Evolutionary conservation across 2,329 filamentous ascomycete species (phyloP).

Genomic region (Clonostachys byssicola): DNA sequence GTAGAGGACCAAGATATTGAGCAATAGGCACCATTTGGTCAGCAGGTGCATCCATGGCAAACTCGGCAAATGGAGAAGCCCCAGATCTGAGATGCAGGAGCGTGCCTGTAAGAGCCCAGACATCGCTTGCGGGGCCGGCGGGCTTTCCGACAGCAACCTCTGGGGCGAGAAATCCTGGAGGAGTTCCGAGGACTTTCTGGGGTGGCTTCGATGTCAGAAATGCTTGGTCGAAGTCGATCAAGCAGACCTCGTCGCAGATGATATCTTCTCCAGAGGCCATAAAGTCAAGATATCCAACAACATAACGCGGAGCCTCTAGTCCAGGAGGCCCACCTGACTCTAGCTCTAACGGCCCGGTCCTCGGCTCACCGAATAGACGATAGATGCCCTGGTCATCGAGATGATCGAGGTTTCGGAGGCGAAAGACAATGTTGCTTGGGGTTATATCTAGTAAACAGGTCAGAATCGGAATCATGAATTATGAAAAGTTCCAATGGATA

Average conservation of each 20-base stretch:
- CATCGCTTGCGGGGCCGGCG: slow-evolving; percentile 4
- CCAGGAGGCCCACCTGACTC: neutral
- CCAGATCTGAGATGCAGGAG: slow-evolving; percentile 5
- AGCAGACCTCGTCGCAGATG: neutral
- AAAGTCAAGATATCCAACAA: neutral
- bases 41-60: slow-evolving; percentile 2
- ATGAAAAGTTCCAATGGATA: neutral
- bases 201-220: neutral
- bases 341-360: neutral
- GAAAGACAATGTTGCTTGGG: neutral
- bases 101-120: slow-evolving; percentile 6
- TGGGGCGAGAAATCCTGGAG: neutral
- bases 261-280: neutral
- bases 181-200: neutral
- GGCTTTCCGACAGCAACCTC: neutral
- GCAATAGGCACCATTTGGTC: slow-evolving; percentile 2
- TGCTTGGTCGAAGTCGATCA: neutral
- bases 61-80: slow-evolving; percentile 1
- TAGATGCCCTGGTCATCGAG: neutral
- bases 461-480: neutral
- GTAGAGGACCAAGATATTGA: slow-evolving; percentile 5
- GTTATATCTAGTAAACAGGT: neutral
- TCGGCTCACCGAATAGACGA: neutral
- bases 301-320: neutral
- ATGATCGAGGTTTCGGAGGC: neutral